These are phyloP conservation scores for Ascochyta pisi DNA, from an alignment of 2,329 filamentous ascomycete genomes.

Conservation along the genomic window DNA sequence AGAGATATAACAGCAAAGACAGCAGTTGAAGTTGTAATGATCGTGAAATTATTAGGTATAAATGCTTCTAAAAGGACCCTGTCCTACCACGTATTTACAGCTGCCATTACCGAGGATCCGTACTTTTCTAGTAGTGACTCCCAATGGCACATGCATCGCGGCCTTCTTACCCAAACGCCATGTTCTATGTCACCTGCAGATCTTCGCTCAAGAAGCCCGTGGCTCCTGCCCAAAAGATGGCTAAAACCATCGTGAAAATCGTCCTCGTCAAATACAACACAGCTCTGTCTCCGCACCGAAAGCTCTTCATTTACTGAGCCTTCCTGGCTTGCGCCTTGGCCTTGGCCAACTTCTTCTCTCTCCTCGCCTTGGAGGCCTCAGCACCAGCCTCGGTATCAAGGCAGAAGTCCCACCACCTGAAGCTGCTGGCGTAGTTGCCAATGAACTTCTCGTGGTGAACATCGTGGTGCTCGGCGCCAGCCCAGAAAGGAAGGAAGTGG, in stretches of 20 bases:
- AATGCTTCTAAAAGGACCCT: conserved; percentile 26
- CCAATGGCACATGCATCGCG: conserved; percentile 20
- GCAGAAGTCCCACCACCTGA: conserved; percentile 97
- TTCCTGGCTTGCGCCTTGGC: conserved; percentile 68
- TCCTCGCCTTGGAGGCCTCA: conserved; percentile 82
- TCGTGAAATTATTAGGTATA: conserved; percentile 41
- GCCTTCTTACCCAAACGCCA: conserved; percentile 35
- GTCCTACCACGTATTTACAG: conserved; percentile 31
- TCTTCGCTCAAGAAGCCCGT: conserved; percentile 10
- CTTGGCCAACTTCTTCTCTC: conserved; percentile 75
- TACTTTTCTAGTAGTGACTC: conserved; percentile 21
- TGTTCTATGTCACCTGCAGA: conserved; percentile 14
- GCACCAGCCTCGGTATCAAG: conserved; percentile 93
- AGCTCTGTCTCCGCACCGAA: not conserved
- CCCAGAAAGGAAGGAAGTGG: conserved; percentile 97
- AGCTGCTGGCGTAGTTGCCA: conserved; percentile 96
- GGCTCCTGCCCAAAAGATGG: conserved; percentile 16
- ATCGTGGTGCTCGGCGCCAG: conserved; percentile 95
- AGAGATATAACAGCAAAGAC: not conserved
- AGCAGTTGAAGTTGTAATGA: conserved; percentile 22
- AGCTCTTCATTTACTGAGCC: conserved; percentile 48
- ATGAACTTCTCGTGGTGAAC: conserved; percentile 98
- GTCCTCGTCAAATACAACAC: conserved; percentile 1
- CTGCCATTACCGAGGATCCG: conserved; percentile 35
- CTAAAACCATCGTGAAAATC: conserved; percentile 23